A percentile compares a stretch with the other conserved stretches of the same genome.
Conservation (phyloP, 2,329 filamentous ascomycete species). For the Sporothrix euskadiensis region DNA sequence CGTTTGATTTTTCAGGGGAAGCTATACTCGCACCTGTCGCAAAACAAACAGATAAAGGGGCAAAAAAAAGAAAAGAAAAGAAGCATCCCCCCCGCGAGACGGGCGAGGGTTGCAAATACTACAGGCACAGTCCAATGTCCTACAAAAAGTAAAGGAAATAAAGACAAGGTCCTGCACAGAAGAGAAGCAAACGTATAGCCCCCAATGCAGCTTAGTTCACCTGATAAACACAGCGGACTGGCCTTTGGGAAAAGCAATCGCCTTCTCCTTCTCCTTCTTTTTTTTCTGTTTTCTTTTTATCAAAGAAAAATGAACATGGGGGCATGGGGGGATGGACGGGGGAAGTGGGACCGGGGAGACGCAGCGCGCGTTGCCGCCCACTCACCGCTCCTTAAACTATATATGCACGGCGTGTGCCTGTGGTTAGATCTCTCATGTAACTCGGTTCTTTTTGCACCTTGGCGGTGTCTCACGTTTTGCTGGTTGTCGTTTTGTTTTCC, state of each 20-base stretch:
- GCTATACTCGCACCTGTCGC: neutral
- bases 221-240: neutral
- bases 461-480: constrained; percentile 6
- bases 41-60: neutral
- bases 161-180: neutral
- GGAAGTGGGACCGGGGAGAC: neutral
- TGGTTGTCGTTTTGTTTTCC: neutral
- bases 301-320: neutral
- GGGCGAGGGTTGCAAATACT: too few species aligned
- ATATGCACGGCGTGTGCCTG: constrained; percentile 3
- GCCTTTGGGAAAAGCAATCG: neutral
- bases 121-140: neutral
- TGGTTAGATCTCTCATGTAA: constrained; percentile 7
- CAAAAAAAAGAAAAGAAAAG: neutral
- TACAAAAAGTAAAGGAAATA: neutral
- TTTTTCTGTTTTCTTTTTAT: too few species aligned
- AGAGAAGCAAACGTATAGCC: neutral
- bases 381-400: constrained; percentile 11
- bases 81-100: neutral
- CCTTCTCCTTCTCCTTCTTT: neutral
- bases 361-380: neutral
- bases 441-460: constrained; percentile 1
- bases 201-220: neutral
- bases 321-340: neutral
- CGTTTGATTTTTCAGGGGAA: neutral